These are phyloP conservation scores for Aspergillus ostianus DNA, from an alignment of 495 filamentous ascomycete genomes.

Conservation along the genomic window DNA sequence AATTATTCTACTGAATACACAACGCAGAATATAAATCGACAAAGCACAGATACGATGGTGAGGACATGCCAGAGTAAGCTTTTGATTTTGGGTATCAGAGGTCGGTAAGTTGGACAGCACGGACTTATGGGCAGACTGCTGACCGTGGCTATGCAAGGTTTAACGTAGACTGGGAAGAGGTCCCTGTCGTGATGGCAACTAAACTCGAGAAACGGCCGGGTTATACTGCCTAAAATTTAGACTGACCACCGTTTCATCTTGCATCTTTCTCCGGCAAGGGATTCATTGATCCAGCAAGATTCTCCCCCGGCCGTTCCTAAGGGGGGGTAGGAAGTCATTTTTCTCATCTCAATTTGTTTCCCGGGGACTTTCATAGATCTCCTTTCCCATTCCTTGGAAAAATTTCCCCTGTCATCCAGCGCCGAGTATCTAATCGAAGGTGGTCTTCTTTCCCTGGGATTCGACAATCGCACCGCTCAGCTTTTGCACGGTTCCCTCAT, in stretches of 20 bases:
- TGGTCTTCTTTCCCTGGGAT: conserved; percentile 77
- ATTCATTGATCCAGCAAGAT: background rate
- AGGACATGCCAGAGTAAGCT: background rate
- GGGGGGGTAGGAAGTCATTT: background rate
- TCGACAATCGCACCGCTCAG: conserved; percentile 77
- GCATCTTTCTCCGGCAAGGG: background rate
- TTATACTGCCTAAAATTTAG: background rate
- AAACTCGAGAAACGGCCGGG: background rate
- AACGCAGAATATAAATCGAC: no score
- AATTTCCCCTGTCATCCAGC: background rate
- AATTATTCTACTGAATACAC: no score
- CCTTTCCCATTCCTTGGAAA: no score
- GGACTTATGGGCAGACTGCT: no score
- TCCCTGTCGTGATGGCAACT: background rate
- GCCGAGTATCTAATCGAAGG: conserved; percentile 60
- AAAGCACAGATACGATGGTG: no score
- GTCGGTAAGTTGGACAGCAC: background rate
- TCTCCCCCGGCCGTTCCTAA: background rate
- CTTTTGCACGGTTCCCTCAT: conserved; percentile 48
- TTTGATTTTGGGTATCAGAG: background rate
- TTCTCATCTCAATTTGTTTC: background rate
- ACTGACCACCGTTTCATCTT: background rate
- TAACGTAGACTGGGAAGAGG: background rate
- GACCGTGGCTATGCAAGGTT: background rate
- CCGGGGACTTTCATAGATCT: background rate